A percentile compares a stretch with the other conserved stretches of the same genome.
phyloP scores from a whole-genome alignment of 2,329 filamentous ascomycete genomes.

The Penicillium nordicum region DNA sequence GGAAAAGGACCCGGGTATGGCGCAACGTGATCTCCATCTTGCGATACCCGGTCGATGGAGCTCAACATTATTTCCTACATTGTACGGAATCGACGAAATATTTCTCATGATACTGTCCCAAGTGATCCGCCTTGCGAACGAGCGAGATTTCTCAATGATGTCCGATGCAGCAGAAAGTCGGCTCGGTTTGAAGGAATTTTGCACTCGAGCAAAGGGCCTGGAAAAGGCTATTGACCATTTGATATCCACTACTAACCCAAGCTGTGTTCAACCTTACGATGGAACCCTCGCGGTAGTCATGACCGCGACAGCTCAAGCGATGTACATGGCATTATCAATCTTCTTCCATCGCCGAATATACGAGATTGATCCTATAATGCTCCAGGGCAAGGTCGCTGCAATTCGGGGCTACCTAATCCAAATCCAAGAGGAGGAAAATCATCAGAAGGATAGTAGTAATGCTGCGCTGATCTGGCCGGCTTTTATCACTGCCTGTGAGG shows the following conservation, averaged over 20 bases:
- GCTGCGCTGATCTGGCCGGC: constrained; percentile 20
- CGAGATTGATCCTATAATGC: constrained; percentile 12
- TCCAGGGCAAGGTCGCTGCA: constrained; percentile 9
- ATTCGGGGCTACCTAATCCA: constrained; percentile 4
- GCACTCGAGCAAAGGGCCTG: constrained; percentile 13
- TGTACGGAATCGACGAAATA: constrained; percentile 17
- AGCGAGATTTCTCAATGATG: constrained; percentile 15
- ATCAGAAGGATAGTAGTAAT: not conserved
- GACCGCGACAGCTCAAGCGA: constrained; percentile 8
- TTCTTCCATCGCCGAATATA: constrained; percentile 20
- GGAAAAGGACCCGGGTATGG: constrained; percentile 17
- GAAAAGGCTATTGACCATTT: constrained; percentile 16
- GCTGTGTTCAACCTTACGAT: not conserved
- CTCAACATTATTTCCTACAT: constrained; percentile 17
- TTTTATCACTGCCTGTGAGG: constrained; percentile 22
- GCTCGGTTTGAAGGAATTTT: constrained; percentile 14
- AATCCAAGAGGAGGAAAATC: constrained; percentile 2
- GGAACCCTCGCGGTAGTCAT: not conserved
- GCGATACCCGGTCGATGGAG: constrained; percentile 19
- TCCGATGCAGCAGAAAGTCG: not conserved
- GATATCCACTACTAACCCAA: not conserved
- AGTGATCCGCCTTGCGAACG: constrained; percentile 19
- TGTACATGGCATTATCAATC: constrained; percentile 16
- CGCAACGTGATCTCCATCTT: constrained; percentile 19
- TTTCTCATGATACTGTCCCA: constrained; percentile 20